Base-by-base conservation (phyloP, 768 basidiomycete genomes). In the Leccinum incarnatum region DNA sequence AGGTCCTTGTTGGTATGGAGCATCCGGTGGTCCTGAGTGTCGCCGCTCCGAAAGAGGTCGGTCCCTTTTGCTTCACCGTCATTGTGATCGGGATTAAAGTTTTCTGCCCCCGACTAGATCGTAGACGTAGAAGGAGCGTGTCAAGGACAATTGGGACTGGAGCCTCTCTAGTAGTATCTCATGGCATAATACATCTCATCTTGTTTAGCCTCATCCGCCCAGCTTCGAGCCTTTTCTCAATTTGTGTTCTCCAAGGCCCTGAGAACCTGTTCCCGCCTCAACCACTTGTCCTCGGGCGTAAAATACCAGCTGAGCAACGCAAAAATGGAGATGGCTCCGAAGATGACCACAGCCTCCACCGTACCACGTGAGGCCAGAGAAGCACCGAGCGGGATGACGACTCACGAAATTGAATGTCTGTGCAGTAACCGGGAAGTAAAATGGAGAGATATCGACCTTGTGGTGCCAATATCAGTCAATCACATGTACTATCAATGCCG, bases 391-490 rank as follows among this genome's bases (percentile, higher is more conserved):
- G 19, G 51, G 40, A 5, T 46, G 5, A 2, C 23, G 14, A 80
- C 88, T 74, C 60, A 92, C 91, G 67, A 92, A 95, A 73, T 96
- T 96, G 79, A 95, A 93, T 2, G 81, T 87, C 59, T 82, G 72
- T 0, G 87, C 80, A 10, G 78, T 84, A 29, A 92, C 88, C 1
- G 94, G 94, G 78, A 91, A 96, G 71, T 78, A 83, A 78, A 93
- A 95, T 1, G 94, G 94, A 25, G 93, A 94, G 55, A 91, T 78
- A 78, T 88, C 84, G 62, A 89, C 86, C 91, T 91, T 60, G 19
- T 45, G 19, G 17, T 45, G 10, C 19, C 59, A 30, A 37, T 30
- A 46, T 66, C 32, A 63, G 60, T 25, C 19, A 50, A 56, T 30
- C 9, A 1, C 21, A 23, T 45, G 23, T 14, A 37, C 25, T 27